Conservation (phyloP, 192 early-diverging fungal genomes). For the Coemansia sp. region DNA sequence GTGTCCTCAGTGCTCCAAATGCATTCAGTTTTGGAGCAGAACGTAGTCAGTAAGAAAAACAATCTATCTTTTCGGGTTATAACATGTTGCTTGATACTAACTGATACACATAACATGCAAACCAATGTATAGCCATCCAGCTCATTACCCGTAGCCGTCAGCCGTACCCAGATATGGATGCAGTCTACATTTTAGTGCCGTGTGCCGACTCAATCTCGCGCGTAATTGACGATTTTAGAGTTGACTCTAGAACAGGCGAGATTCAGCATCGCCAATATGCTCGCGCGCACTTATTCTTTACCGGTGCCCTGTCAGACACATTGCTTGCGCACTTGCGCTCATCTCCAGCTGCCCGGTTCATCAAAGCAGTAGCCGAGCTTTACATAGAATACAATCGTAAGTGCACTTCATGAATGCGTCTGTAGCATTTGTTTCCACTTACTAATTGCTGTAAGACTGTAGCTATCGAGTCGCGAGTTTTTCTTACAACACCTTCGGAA, state of each 20-base stretch:
- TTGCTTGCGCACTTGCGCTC: constrained; percentile 41
- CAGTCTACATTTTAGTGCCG: constrained; percentile 53
- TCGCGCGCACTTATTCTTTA: constrained; percentile 53
- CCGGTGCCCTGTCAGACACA: constrained; percentile 39
- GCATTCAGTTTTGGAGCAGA: constrained; percentile 48
- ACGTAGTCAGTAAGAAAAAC: constrained; percentile 36
- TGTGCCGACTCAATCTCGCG: constrained; percentile 44
- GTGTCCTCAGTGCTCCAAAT: constrained; percentile 52
- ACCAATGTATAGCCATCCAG: constrained; percentile 36
- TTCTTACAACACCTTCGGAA: constrained; percentile 52
- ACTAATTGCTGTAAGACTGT: constrained; percentile 1
- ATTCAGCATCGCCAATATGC: constrained; percentile 23
- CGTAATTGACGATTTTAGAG: constrained; percentile 44
- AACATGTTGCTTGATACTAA: background rate
- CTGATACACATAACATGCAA: background rate
- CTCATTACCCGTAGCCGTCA: constrained; percentile 45
- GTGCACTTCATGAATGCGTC: constrained; percentile 2
- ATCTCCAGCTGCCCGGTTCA: constrained; percentile 39
- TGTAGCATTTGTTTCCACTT: background rate
- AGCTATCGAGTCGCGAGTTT: constrained; percentile 54
- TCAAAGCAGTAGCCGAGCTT: constrained; percentile 43
- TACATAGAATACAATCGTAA: constrained; percentile 56
- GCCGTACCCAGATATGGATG: constrained; percentile 52
- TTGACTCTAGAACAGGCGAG: background rate
- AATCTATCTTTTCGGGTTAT: background rate